Base-by-base conservation (phyloP, 768 basidiomycete genomes). In the Psilocybe cyanescens region DNA sequence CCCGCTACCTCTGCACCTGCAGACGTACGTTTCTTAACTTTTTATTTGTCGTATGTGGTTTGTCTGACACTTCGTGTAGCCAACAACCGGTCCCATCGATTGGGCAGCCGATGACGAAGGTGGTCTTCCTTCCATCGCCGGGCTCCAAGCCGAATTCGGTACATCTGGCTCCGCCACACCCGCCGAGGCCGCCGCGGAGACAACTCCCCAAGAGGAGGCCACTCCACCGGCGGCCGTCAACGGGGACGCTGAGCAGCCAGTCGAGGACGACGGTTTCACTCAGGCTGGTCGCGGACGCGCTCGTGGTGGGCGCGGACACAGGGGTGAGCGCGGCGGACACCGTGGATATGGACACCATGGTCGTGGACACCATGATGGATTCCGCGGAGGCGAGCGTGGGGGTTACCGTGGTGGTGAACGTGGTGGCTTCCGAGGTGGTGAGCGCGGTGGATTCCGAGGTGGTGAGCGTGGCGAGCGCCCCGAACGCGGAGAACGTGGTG, bases 91-190 rank as follows among this genome's bases (percentile, higher is more conserved):
- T 67, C 75, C 84, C 29, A 80, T 94, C 58, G 89, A 94, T 72
- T 94, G 93, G 92, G 90, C 92, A 14, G 87, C 86, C 45, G 91
- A 92, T 58, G 90, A 92, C n/a, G 89, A 89, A 63, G 84, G 80
- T 16, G 91, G 84, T 4, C 83, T 94, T 14, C 92, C 93, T n/a
- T 79, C 90, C 1, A 89, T 95, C 54, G 86, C 86, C 5, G 83
- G 83, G 51, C 79, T 94, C 29, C 91, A 94, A 59, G 89, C 89
- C 48, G 86, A 84, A 65, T 92, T 94, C 68, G 89, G 88, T 5
- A 85, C 86, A 11, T 90, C 92, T 44, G 89, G 87, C 6, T 83
- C 87, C 30, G 84, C 80, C n/a, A 90, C 89, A 0, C 89, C 91
- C 28, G 81, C 79, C 49, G 81, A 77, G 57, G 57, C 50, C 66